Base-by-base conservation (phyloP, 2,329 filamentous ascomycete species). In the Elsinoe arachidis region DNA sequence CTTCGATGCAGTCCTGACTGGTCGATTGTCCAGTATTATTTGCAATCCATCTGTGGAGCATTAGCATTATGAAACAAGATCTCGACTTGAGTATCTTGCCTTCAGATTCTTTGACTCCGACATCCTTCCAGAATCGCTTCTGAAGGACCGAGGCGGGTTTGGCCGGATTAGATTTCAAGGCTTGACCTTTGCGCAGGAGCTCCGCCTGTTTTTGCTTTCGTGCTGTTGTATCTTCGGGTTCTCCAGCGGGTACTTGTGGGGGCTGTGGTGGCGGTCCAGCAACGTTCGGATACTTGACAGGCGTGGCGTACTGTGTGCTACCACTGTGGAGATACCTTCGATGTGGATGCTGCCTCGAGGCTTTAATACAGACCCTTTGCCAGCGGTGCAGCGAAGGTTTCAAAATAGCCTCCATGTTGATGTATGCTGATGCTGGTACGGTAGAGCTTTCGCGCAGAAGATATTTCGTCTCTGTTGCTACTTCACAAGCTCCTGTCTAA, bases 51-150 rank as follows among this genome's bases (percentile, higher is more conserved):
- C 77, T 71, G 63, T 9, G 17, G 37, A n/a, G 44, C 12, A n/a
- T 39, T 35, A 39, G 33, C 26, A 60, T 35, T 49, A 17, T 37
- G 19, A 64, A 38, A 63, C 60, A 26, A 23, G 11, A 10, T 15
- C 35, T 14, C 11, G 15, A 15, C 19, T 23, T 19, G 15, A 12
- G 1, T 10, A 26, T 26, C 72, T 58, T 74, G 87, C 86, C 85
- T 61, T 84, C 75, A 9, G 80, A 79, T 67, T 87, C 82, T 62
- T 80, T 77, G 37, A 96, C 84, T 60, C 78, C 71, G 1, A 93
- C 89, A 68, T 93, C 81, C 71, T 87, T 89, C 92, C 92, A 97
- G 75, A 96, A 96, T 55, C 91, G 81, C 75, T 84, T 88, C 67
- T 78, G 78, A 66, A 85, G 77, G 58, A 80, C 67, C 35, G 70